Evolutionary conservation across 2,329 filamentous ascomycete species (phyloP), one percentile per base, ranked within the genome.

Genomic region (Epichloe hybrida): DNA sequence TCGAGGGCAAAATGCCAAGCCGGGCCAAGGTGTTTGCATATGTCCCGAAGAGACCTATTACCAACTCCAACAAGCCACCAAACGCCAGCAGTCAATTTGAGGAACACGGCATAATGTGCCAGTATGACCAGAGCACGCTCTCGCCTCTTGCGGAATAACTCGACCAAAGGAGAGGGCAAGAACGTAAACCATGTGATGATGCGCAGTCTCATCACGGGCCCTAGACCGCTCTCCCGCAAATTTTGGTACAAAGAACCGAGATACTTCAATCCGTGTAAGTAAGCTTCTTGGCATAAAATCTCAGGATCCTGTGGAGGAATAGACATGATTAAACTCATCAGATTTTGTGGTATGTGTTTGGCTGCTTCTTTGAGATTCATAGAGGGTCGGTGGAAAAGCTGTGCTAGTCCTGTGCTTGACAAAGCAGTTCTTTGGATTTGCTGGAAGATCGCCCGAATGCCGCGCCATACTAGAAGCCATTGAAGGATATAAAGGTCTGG

Each of bases 391-490:
- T 67, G 69, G 55, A 80, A 76, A 11, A 80, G 64, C 5, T 64
- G 58, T 1, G 67, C 64, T 50, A 79, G 58, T 15, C 74, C 76
- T 0, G 72, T 70, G 2, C 68, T 61, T 46, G 64, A 50, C 17
- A 66, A 54, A 13, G 49, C 56, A 17, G 57, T 54, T 1, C 60
- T 50, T 4, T 59, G 57, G 52, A 64, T 61, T 20, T 61, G 54
- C 0, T 72, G 62, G 39, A 77, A 63, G 34, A 79, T 73, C 15
- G 74, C 59, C 34, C 73, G 68, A 27, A 69, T 78, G 9, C 76
- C 76, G 9, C 70, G 66, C 75, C 76, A 80, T 12, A 80, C 66
- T 3, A 71, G 57, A 62, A 79, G 74, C 76, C 77, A 80, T 58
- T 79, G 71, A 43, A 79, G 60, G 34, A 79, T 70, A 56, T 72